These are phyloP conservation scores for Aspergillus tanneri DNA, from an alignment of 2,329 filamentous ascomycete genomes.

Conservation along the genomic window DNA sequence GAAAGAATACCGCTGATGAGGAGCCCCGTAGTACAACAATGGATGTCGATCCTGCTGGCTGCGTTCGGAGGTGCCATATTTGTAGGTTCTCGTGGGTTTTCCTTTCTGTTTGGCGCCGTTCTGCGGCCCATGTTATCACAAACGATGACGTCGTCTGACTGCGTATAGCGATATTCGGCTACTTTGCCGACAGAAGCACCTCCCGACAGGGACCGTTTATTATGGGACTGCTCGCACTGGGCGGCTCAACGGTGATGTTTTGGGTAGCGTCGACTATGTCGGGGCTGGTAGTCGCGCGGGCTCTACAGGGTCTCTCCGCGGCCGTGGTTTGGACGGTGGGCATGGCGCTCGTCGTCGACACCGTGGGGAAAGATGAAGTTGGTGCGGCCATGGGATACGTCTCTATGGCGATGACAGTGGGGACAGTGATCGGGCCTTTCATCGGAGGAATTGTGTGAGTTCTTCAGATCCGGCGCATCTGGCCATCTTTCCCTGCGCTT, in stretches of 20 bases:
- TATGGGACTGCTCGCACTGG: conserved; percentile 53
- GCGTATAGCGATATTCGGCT: conserved; percentile 28
- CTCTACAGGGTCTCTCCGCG: conserved; percentile 58
- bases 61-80: conserved; percentile 69
- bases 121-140: neutral
- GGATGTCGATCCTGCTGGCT: conserved; percentile 68
- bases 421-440: conserved; percentile 57
- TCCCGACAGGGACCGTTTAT: conserved; percentile 59
- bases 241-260: conserved; percentile 56
- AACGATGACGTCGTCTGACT: neutral
- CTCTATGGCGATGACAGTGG: conserved; percentile 56
- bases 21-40: conserved; percentile 57
- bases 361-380: conserved; percentile 56
- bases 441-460: conserved; percentile 59
- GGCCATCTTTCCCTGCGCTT: neutral
- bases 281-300: conserved; percentile 52
- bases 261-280: conserved; percentile 51
- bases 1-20: neutral
- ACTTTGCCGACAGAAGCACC: conserved; percentile 53
- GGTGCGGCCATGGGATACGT: conserved; percentile 59
- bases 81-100: conserved; percentile 33
- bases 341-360: conserved; percentile 59
- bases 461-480: neutral
- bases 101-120: neutral
- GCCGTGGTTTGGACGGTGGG: conserved; percentile 63